Percentiles rank a stretch among this genome's conserved stretches.
These are phyloP conservation scores for Cordia subcordata DNA, from an alignment of 257 asterid species.

Conservation along the genomic window DNA sequence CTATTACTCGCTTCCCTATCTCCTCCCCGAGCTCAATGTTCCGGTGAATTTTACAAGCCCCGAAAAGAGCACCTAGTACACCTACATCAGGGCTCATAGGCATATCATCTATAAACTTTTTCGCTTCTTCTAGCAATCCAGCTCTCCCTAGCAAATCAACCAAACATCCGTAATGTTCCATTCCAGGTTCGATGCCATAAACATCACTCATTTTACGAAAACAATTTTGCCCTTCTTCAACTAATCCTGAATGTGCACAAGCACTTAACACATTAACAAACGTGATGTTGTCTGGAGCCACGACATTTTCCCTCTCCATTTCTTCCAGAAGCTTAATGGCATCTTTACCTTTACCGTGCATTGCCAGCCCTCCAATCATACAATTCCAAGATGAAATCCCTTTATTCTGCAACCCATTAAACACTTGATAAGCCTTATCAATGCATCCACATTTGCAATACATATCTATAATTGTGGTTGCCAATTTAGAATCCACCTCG, in stretches of 20 bases:
- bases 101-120: constrained; percentile 45
- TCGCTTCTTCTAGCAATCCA: constrained; percentile 67
- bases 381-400: constrained; percentile 86
- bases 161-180: constrained; percentile 86
- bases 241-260: constrained; percentile 77
- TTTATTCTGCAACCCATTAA: constrained; percentile 35
- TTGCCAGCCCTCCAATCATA: constrained; percentile 88
- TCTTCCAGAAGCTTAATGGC: constrained; percentile 66
- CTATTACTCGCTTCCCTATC: constrained; percentile 58
- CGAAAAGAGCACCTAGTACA: constrained; percentile 82
- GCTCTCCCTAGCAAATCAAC: constrained; percentile 93
- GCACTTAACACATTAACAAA: constrained; percentile 76
- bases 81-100: constrained; percentile 68
- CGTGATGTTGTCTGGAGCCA: constrained; percentile 58
- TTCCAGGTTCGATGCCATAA: constrained; percentile 55
- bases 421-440: constrained; percentile 60
- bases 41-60: constrained; percentile 77
- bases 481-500: constrained; percentile 52
- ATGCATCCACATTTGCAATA: constrained; percentile 80
- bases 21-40: constrained; percentile 61
- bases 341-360: constrained; percentile 65
- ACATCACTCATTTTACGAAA: constrained; percentile 53
- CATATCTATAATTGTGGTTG: constrained; percentile 64
- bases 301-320: constrained; percentile 52
- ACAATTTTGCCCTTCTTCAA: constrained; percentile 57